Base-by-base conservation (phyloP, 306 rosid genomes). In the Cucurbita argyrosperma region DNA sequence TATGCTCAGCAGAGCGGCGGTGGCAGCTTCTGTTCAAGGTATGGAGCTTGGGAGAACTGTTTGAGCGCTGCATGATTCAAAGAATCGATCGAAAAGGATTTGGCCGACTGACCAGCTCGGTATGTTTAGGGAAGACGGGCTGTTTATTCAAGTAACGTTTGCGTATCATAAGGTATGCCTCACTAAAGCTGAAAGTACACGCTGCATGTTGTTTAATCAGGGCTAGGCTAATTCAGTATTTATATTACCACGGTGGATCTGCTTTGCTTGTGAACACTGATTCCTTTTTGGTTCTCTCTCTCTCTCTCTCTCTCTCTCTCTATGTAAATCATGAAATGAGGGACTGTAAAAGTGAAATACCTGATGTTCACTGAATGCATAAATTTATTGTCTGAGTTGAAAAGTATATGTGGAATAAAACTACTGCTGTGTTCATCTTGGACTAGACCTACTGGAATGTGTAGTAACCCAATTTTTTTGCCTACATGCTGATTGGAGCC, bases 11-110 rank as follows among this genome's bases (percentile, higher is more conserved):
- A 82, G 77, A 84, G 89, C 63, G 98, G 97, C 9, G 97, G 98
- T 65, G 98, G 97, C 64, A 94, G 84, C 79, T 90, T 94, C 84
- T 90, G 98, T 87, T 88, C 96, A 3, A 90, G 86, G 81, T 93
- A 85, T 71, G 98, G 98, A 12, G 57, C 84, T 51, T 93, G 98
- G 98, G 90, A 89, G 79, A 74, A 87, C 81, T 84, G 89, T 76
- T 51, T 84, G 86, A 82, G 89, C 56, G 83, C 89, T 16, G 83
- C 85, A 37, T 90, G 82, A 64, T 76, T 45, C 1, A 6, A 71
- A 52, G 13, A 45, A 39, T 53, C 52, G 8, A 16, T 55, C 52
- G 1, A 21, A 13, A 23, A 23, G 19, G 40, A 67, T 18, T 12
- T 67, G 42, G 71, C 45, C 1, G 43, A 69, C 18, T 49, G 74